These are phyloP conservation scores for Dispira simplex DNA, from an alignment of 192 early-diverging fungal species.

Conservation along the genomic window DNA sequence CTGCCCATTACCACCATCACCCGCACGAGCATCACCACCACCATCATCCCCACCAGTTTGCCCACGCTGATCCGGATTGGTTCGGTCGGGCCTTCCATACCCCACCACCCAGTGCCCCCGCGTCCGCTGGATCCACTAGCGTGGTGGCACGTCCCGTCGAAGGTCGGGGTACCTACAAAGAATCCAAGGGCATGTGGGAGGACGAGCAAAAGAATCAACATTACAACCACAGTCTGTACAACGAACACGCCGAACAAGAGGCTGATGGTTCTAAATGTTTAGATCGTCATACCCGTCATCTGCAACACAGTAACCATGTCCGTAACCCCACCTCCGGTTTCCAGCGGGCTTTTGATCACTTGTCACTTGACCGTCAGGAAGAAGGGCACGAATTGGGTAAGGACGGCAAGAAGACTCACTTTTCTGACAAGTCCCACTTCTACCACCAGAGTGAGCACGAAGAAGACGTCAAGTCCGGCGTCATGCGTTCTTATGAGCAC, in stretches of 20 bases:
- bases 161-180: constrained; percentile 35
- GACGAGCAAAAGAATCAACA: constrained; percentile 34
- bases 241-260: constrained; percentile 33
- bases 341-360: constrained; percentile 30
- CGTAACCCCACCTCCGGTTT: constrained; percentile 26
- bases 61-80: not conserved
- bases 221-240: constrained; percentile 36
- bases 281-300: constrained; percentile 28
- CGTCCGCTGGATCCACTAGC: constrained; percentile 10
- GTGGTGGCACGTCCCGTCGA: constrained; percentile 29
- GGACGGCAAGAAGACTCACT: constrained; percentile 26
- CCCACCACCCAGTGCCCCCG: not conserved
- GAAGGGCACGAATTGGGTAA: constrained; percentile 28
- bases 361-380: constrained; percentile 29
- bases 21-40: not conserved
- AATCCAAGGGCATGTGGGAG: constrained; percentile 33
- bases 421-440: constrained; percentile 32
- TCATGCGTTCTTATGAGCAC: constrained; percentile 32
- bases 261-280: constrained; percentile 18
- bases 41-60: not conserved
- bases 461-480: constrained; percentile 31
- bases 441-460: constrained; percentile 39
- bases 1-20: constrained; percentile 17
- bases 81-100: not conserved
- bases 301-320: constrained; percentile 34